These are phyloP conservation scores for Trifolium repens DNA, from an alignment of 306 rosid species.

Conservation along the genomic window DNA sequence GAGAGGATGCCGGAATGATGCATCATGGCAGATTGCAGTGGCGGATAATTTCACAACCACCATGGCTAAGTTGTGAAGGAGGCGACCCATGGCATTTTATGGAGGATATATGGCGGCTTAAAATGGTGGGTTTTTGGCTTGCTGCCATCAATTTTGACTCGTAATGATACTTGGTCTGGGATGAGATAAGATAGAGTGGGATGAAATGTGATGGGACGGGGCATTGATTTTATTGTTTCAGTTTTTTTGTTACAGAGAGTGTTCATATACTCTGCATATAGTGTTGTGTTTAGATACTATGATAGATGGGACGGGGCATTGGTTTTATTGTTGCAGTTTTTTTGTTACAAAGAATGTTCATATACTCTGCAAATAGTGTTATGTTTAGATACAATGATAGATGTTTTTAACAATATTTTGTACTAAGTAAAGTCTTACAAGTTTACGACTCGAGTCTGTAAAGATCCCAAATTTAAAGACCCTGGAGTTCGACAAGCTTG, in stretches of 20 bases:
- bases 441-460: not conserved
- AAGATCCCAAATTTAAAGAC: not conserved
- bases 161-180: not conserved
- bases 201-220: not conserved
- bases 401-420: not conserved
- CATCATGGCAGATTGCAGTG: not conserved
- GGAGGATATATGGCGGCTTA: not conserved
- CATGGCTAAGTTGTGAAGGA: not conserved
- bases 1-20: not conserved
- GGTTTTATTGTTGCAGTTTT: no score
- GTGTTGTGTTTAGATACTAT: not conserved
- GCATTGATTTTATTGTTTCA: not conserved
- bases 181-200: not conserved
- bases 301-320: no score
- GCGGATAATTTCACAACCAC: not conserved
- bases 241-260: constrained; percentile 2
- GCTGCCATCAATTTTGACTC: not conserved
- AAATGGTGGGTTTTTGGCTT: not conserved
- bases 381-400: no score
- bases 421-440: not conserved
- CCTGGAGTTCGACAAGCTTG: constrained; percentile 3
- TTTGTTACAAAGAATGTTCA: no score
- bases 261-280: not conserved
- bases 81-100: not conserved
- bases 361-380: no score